Evolutionary conservation across 441 rosid genomes (phyloP).

Genomic region (Populus trichocarpa): DNA sequence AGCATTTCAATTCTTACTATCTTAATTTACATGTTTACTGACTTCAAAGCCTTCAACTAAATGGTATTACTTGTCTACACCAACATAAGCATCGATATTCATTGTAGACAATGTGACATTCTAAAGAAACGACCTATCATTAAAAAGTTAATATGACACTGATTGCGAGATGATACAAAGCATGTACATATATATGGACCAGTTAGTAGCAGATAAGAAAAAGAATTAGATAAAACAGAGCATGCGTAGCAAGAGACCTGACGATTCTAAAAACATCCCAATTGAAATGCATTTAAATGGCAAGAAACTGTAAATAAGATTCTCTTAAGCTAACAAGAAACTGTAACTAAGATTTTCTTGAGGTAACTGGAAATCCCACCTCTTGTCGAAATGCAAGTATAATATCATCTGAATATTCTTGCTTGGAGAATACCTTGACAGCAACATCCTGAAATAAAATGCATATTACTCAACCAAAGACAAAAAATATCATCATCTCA

Average conservation of each 20-base stretch:
- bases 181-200: not conserved
- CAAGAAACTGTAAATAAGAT: not conserved
- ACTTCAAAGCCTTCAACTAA: not conserved
- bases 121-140: not conserved
- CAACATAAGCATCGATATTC: not conserved
- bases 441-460: conserved; percentile 82
- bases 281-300: not conserved
- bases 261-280: not conserved
- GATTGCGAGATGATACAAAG: not conserved
- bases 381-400: conserved; percentile 76
- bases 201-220: not conserved
- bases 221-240: not conserved
- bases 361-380: conserved; percentile 39
- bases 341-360: not conserved
- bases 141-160: not conserved
- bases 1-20: not conserved
- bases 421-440: conserved; percentile 87
- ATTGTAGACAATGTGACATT: not conserved
- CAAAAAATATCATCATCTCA: conserved; percentile 2
- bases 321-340: not conserved
- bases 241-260: not conserved
- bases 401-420: conserved; percentile 84
- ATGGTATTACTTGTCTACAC: not conserved
- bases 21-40: not conserved
- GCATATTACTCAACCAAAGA: conserved; percentile 15